Base-by-base conservation (phyloP, 495 filamentous ascomycete genomes). In the Neurospora sp. region DNA sequence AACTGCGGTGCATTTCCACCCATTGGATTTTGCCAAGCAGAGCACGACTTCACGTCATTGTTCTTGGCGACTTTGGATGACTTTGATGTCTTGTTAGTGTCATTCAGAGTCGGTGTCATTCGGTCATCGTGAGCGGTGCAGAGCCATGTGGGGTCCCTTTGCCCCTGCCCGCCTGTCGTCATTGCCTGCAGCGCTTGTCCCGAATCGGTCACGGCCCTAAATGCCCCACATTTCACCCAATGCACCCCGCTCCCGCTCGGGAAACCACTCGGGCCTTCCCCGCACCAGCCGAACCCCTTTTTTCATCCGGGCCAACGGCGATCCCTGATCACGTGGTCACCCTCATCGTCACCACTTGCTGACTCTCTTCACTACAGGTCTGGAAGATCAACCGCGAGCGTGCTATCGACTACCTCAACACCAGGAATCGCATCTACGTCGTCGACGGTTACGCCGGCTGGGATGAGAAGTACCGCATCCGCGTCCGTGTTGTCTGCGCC, bases 301-400 rank as follows among this genome's bases (percentile, higher is more conserved):
- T 54, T 72, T 39, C 75, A 37, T 37, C 16, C 42, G 39, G 38
- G 37, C 27, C 20, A 60, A 39, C 41, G 54, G 54, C 23, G 46
- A 72, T 20, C 39, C 10, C 39, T 11, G 42, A 72, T 79, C 78
- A 79, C 80, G 79, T 79, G 78, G 8, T 39, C 69, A 18, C 76
- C 76, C 75, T 42, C 18, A n/a, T 46, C 37, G 10, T 66, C 62
- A 76, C 72, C 76, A 74, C 74, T 69, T 70, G 39, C 54, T 18
- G 31, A 66, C 7, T 71, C 37, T 11, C 20, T 38, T 7, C 39
- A 5, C 27, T 18, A 66, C 38, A 99, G 96, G 95, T 99, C 82
- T 99, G 96, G 96, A 93, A 94, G 78, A 99, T 99, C 87, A 99
- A 98, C 91, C 91, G 96, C 77, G 96, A 99, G 84, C 95, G 96